A percentile compares a stretch with the other conserved stretches of the same genome.
Evolutionary conservation across 1,284 basidiomycete genomes (phyloP).

Genomic region (Ceratobasidium sp.): DNA sequence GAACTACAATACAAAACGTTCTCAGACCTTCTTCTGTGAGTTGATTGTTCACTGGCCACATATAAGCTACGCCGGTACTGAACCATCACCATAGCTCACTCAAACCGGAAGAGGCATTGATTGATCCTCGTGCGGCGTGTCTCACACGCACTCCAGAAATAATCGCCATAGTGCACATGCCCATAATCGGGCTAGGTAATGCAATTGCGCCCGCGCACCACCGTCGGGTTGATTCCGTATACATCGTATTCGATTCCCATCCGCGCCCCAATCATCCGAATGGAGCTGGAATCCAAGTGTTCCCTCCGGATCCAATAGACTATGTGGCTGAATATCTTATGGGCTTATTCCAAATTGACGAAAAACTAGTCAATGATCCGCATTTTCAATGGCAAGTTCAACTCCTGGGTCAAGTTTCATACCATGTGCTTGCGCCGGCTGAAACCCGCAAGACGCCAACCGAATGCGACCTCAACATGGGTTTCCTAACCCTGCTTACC

Average conservation of each 20-base stretch:
- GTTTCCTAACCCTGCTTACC: background rate
- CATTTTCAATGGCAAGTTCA: conserved; percentile 66
- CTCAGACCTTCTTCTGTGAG: conserved; percentile 56
- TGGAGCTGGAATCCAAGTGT: conserved; percentile 64
- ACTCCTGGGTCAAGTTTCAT: conserved; percentile 63
- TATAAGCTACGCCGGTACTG: background rate
- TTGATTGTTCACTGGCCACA: no score
- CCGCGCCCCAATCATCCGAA: conserved; percentile 58
- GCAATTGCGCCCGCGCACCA: conserved; percentile 38
- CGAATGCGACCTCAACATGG: conserved; percentile 27
- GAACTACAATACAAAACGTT: conserved; percentile 53
- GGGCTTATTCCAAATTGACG: conserved; percentile 60
- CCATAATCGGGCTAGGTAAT: conserved; percentile 36
- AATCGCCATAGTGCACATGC: conserved; percentile 62
- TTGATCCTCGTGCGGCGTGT: conserved; percentile 52
- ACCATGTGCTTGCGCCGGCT: conserved; percentile 55
- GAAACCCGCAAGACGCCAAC: background rate
- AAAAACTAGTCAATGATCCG: conserved; percentile 49
- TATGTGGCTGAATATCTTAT: conserved; percentile 56
- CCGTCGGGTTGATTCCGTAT: conserved; percentile 43
- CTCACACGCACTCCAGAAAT: conserved; percentile 75
- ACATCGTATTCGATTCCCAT: conserved; percentile 69
- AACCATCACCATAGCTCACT: background rate
- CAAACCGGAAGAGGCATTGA: conserved; percentile 46
- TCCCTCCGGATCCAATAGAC: conserved; percentile 50